Conservation (phyloP, 331 rosid species). For the Dryas integrifolia region DNA sequence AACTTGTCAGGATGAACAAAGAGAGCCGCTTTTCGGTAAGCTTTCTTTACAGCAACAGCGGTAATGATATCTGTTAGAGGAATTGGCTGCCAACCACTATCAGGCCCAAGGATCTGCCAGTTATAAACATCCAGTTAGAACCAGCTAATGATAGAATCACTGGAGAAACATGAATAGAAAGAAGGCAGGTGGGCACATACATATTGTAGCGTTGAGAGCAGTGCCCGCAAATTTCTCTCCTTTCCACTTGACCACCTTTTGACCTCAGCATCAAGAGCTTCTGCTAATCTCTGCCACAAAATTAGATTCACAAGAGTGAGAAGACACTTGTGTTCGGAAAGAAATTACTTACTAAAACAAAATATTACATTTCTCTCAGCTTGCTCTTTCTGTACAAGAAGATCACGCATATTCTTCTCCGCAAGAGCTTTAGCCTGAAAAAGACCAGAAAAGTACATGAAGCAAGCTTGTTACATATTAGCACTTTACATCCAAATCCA, state of each 20-base stretch:
- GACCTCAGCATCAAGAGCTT: slow-evolving; percentile 76
- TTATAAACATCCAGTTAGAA: slow-evolving; percentile 19
- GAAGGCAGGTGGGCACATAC: slow-evolving; percentile 41
- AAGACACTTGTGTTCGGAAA: slow-evolving; percentile 5
- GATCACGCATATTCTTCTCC: slow-evolving; percentile 83
- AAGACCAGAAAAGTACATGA: slow-evolving; percentile 25
- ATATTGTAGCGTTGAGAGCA: slow-evolving; percentile 95
- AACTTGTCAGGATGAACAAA: slow-evolving; percentile 91
- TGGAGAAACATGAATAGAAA: slow-evolving; percentile 1
- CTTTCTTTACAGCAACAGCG: slow-evolving; percentile 65
- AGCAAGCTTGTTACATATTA: slow-evolving; percentile 24
- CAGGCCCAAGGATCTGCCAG: slow-evolving; percentile 80
- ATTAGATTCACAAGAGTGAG: slow-evolving; percentile 29
- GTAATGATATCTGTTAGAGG: slow-evolving; percentile 68
- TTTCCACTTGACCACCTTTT: slow-evolving; percentile 97
- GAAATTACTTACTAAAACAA: slow-evolving; percentile 9
- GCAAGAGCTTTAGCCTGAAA: slow-evolving; percentile 85
- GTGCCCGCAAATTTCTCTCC: slow-evolving; percentile 82
- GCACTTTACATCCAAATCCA: slow-evolving; percentile 14
- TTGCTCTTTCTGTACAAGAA: slow-evolving; percentile 76
- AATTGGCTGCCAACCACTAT: slow-evolving; percentile 88
- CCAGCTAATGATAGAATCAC: not conserved
- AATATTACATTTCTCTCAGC: slow-evolving; percentile 73
- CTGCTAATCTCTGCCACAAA: slow-evolving; percentile 78
- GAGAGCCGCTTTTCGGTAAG: slow-evolving; percentile 88